Evolutionary conservation across 2,329 filamentous ascomycete genomes (phyloP).

Genomic region (Tothia fuscella): DNA sequence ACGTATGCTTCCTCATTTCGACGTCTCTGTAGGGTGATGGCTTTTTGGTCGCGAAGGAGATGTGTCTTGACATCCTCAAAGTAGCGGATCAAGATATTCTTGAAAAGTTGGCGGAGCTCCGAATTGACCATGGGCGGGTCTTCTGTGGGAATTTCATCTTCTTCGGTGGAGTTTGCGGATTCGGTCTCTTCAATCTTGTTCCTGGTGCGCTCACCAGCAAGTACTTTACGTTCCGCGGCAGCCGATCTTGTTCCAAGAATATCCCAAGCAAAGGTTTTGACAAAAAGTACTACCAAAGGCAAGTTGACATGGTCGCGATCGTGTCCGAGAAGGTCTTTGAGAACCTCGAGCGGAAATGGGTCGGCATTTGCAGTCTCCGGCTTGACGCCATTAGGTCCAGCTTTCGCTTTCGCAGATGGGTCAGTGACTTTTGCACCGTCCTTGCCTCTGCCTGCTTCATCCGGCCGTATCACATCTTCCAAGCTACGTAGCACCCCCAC

Average conservation of each 20-base stretch:
- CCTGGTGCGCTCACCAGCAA: slow-evolving; percentile 41
- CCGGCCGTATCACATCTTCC: slow-evolving; percentile 53
- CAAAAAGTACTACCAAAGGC: slow-evolving; percentile 84
- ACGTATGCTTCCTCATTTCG: slow-evolving; percentile 97
- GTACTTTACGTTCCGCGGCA: slow-evolving; percentile 64
- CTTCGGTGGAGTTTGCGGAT: slow-evolving; percentile 37
- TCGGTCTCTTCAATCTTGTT: slow-evolving; percentile 36
- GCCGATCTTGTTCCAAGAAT: slow-evolving; percentile 67
- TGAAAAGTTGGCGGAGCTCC: slow-evolving; percentile 76
- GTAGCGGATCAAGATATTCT: slow-evolving; percentile 72
- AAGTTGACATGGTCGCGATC: slow-evolving; percentile 88
- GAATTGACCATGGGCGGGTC: slow-evolving; percentile 64
- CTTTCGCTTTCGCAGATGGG: slow-evolving; percentile 49
- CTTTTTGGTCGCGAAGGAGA: slow-evolving; percentile 81
- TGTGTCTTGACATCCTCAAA: slow-evolving; percentile 89
- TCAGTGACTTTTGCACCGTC: slow-evolving; percentile 42
- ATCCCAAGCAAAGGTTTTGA: slow-evolving; percentile 95
- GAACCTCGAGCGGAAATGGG: slow-evolving; percentile 90
- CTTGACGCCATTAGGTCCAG: slow-evolving; percentile 43
- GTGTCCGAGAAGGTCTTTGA: slow-evolving; percentile 90
- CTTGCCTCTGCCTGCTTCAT: slow-evolving; percentile 50
- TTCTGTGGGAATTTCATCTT: slow-evolving; percentile 37
- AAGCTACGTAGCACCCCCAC: slow-evolving; percentile 78
- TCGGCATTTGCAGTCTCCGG: slow-evolving; percentile 55
- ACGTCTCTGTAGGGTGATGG: slow-evolving; percentile 71